Conservation (phyloP, 345 rosid genomes). For the Balakata baccata region DNA sequence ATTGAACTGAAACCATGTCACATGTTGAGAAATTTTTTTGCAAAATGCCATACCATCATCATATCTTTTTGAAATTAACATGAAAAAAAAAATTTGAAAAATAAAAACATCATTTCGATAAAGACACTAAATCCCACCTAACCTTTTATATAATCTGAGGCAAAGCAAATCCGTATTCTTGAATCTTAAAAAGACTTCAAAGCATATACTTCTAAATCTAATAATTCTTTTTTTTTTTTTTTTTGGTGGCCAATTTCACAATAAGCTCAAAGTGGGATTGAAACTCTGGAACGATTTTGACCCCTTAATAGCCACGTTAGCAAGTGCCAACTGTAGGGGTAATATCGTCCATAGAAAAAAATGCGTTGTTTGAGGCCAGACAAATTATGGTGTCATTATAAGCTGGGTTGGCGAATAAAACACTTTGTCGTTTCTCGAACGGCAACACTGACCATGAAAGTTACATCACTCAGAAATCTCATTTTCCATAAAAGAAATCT, state of each 20-base stretch:
- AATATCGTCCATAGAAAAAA: constrained; percentile 14
- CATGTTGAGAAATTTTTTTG: not conserved
- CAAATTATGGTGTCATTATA: constrained; percentile 43
- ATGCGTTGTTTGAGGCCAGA: constrained; percentile 23
- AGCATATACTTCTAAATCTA: not conserved
- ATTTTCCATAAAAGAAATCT: constrained; percentile 42
- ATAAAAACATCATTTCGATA: constrained; percentile 8
- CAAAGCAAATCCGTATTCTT: too few species aligned
- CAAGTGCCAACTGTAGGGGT: not conserved
- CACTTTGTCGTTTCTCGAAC: constrained; percentile 43
- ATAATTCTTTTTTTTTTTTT: too few species aligned
- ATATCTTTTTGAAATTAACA: constrained; percentile 17
- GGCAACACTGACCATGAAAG: constrained; percentile 29
- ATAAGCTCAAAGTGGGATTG: not conserved
- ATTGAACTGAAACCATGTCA: constrained; percentile 1
- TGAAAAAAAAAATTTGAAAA: too few species aligned
- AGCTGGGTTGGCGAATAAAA: constrained; percentile 37
- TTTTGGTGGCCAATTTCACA: not conserved
- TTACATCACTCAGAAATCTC: constrained; percentile 34
- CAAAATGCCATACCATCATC: not conserved
- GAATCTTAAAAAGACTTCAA: constrained; percentile 3
- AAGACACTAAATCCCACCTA: constrained; percentile 1
- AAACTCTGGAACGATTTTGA: not conserved
- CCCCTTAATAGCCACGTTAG: not conserved
- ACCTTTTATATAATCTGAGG: too few species aligned